These are phyloP conservation scores for Kuraishia cidri DNA, from an alignment of 805 yeast genomes.

Conservation along the genomic window DNA sequence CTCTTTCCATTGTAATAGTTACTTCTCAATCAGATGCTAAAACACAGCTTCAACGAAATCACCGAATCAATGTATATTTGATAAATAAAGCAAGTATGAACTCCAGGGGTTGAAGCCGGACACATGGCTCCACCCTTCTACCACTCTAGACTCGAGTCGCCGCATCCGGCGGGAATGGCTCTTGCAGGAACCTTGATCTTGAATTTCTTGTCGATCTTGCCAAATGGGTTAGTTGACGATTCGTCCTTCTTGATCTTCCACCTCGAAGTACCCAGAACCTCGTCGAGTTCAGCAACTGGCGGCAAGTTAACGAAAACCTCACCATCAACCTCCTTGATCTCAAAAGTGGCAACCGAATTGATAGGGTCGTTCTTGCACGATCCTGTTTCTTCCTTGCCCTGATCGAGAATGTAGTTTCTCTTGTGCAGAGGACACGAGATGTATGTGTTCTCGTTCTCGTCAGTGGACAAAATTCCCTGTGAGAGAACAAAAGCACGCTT, in stretches of 20 bases:
- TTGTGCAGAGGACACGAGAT: conserved; percentile 28
- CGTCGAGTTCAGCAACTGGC: conserved; percentile 21
- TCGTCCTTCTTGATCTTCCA: conserved; percentile 22
- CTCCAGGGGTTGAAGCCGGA: no score
- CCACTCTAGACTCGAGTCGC: conserved; percentile 11
- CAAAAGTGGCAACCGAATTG: conserved; percentile 25
- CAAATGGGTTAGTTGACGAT: conserved; percentile 8
- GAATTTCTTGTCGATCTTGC: conserved; percentile 11
- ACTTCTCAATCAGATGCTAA: no score
- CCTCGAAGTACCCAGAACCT: conserved; percentile 19
- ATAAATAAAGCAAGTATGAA: no score
- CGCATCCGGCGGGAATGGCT: conserved; percentile 6
- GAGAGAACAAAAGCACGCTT: conserved; percentile 25
- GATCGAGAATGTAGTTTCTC: conserved; percentile 20
- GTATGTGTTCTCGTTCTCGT: conserved; percentile 18
- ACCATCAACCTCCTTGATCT: conserved; percentile 21
- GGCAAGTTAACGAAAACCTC: conserved; percentile 20
- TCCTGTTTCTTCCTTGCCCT: conserved; percentile 14
- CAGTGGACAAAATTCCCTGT: conserved; percentile 23
- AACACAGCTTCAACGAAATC: no score
- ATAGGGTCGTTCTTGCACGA: conserved; percentile 19
- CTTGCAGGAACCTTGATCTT: conserved; percentile 15
- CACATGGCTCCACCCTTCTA: no score
- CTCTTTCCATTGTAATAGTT: no score
- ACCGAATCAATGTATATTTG: no score